Evolutionary conservation across 257 asterid species (phyloP).

Genomic region (Gentiana straminea): DNA sequence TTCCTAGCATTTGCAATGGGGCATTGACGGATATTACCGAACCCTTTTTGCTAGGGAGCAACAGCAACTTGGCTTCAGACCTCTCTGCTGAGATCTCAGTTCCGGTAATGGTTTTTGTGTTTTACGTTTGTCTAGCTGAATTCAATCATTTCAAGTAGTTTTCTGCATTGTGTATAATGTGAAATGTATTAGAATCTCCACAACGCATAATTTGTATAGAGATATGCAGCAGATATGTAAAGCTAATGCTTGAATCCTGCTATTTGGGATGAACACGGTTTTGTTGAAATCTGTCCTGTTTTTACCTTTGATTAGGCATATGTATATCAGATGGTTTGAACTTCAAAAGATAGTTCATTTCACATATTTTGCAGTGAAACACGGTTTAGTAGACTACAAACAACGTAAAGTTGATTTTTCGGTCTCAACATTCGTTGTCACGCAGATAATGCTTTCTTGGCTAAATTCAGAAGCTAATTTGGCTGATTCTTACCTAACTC

Average conservation of each 20-base stretch:
- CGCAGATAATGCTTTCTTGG: conserved; percentile 14
- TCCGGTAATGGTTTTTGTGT: conserved; percentile 42
- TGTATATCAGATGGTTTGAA: conserved; percentile 37
- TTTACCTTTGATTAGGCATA: conserved; percentile 46
- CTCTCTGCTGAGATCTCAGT: conserved; percentile 71
- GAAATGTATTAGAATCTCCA: no score
- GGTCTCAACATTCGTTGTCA: background rate
- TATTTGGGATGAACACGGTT: no score
- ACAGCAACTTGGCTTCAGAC: conserved; percentile 33
- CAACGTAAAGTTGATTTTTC: no score
- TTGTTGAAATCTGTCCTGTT: no score
- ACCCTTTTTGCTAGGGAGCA: conserved; percentile 38
- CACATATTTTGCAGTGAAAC: no score
- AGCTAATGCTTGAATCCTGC: no score
- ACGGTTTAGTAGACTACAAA: no score
- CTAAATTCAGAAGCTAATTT: conserved; percentile 25
- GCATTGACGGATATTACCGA: conserved; percentile 35
- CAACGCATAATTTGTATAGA: no score
- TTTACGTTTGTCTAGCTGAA: conserved; percentile 33
- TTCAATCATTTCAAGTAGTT: conserved; percentile 76
- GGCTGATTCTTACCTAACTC: background rate
- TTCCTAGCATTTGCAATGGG: conserved; percentile 62
- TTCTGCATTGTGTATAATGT: background rate
- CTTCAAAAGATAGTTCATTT: conserved; percentile 28
- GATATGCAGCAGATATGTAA: no score